These are phyloP conservation scores for Lipomyces yamadae DNA, from an alignment of 805 yeast genomes.

Conservation along the genomic window DNA sequence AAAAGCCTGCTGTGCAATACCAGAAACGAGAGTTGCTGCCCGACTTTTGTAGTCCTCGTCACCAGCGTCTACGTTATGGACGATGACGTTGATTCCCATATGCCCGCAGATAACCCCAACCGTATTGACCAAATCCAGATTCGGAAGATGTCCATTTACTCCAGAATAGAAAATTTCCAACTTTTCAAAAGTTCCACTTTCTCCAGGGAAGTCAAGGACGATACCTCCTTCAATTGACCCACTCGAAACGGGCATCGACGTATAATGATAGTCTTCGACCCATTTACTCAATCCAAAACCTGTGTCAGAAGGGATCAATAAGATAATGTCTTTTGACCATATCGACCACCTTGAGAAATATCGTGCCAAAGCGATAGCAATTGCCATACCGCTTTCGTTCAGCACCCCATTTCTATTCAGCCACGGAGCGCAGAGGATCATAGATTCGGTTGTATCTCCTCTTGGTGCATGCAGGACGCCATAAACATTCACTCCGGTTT, in stretches of 20 bases:
- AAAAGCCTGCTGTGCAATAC: slow-evolving; percentile 69
- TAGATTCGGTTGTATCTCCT: slow-evolving; percentile 95
- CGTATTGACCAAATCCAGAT: slow-evolving; percentile 83
- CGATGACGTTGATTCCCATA: slow-evolving; percentile 71
- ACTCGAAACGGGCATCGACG: slow-evolving; percentile 77
- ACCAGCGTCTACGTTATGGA: slow-evolving; percentile 57
- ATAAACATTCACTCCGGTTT: slow-evolving; percentile 60
- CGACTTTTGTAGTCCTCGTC: slow-evolving; percentile 54
- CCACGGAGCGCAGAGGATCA: slow-evolving; percentile 92
- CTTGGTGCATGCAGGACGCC: slow-evolving; percentile 89
- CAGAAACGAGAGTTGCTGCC: slow-evolving; percentile 60
- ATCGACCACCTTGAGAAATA: slow-evolving; percentile 85
- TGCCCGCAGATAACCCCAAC: slow-evolving; percentile 75
- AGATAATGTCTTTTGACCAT: slow-evolving; percentile 92
- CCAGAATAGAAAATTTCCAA: slow-evolving; percentile 84
- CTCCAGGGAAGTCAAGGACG: slow-evolving; percentile 75
- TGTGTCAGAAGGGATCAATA: slow-evolving; percentile 79
- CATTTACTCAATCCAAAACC: slow-evolving; percentile 73
- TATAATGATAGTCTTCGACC: slow-evolving; percentile 87
- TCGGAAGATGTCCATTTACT: slow-evolving; percentile 93
- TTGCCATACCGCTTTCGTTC: slow-evolving; percentile 81
- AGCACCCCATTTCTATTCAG: slow-evolving; percentile 61
- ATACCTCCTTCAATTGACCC: slow-evolving; percentile 93
- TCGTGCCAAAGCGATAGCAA: slow-evolving; percentile 72
- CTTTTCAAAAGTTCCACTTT: slow-evolving; percentile 69